These are phyloP conservation scores for Comarum palustre DNA, from an alignment of 306 rosid genomes.

Conservation along the genomic window DNA sequence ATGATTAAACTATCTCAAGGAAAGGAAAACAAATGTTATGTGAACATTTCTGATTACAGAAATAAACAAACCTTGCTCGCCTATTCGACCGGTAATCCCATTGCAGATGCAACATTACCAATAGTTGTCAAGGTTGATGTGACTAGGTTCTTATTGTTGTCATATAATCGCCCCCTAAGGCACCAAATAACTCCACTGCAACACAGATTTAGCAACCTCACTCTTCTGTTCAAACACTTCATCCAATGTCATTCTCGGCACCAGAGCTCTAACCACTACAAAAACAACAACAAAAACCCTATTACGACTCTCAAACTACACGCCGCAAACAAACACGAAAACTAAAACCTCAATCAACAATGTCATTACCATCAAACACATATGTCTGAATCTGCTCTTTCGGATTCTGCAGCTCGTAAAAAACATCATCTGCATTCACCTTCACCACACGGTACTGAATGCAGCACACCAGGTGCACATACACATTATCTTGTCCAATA, in stretches of 20 bases:
- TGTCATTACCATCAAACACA: slow-evolving; percentile 76
- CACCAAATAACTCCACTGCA: slow-evolving; percentile 91
- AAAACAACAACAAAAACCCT: neutral
- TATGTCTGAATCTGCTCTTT: slow-evolving; percentile 91
- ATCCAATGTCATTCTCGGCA: slow-evolving; percentile 82
- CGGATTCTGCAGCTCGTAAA: slow-evolving; percentile 90
- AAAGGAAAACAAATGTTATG: neutral
- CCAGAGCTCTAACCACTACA: slow-evolving; percentile 82
- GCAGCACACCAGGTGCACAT: slow-evolving; percentile 85
- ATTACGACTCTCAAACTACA: no score
- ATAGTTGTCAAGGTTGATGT: slow-evolving; percentile 76
- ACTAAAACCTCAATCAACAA: neutral
- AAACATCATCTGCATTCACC: slow-evolving; percentile 88
- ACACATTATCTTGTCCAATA: slow-evolving; percentile 73
- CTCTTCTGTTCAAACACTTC: slow-evolving; percentile 96
- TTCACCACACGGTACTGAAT: slow-evolving; percentile 83
- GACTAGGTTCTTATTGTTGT: slow-evolving; percentile 91
- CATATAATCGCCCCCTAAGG: slow-evolving; percentile 72
- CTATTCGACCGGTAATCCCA: slow-evolving; percentile 92
- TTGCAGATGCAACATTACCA: slow-evolving; percentile 92
- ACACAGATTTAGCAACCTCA: slow-evolving; percentile 83
- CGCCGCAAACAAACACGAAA: neutral
- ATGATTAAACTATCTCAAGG: slow-evolving; percentile 19
- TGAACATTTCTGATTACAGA: slow-evolving; percentile 1
- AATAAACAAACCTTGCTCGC: slow-evolving; percentile 79